Conservation (phyloP, 1,284 basidiomycete genomes). For the Cryptococcus sp. region DNA sequence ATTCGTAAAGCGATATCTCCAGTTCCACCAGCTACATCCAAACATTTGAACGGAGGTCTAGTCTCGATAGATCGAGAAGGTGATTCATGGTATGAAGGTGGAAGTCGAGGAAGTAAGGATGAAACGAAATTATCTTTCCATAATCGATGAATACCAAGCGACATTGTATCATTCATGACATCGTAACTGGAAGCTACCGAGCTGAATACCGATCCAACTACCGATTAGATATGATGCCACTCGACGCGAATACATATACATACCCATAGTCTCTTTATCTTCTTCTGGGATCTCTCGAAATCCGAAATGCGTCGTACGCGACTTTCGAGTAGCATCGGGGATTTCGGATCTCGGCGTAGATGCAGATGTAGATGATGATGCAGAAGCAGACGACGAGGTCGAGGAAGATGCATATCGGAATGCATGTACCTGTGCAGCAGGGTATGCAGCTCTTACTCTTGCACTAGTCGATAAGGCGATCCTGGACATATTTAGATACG, state of each 20-base stretch:
- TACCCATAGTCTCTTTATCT: conserved; percentile 58
- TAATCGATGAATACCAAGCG: conserved; percentile 88
- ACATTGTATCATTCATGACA: conserved; percentile 98
- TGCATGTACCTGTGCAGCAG: no score
- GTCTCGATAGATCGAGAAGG: conserved; percentile 36
- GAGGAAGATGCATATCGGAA: conserved; percentile 7
- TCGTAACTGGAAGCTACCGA: conserved; percentile 96
- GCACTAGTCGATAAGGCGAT: no score
- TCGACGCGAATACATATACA: neutral
- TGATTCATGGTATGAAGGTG: conserved; percentile 39
- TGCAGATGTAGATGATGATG: neutral
- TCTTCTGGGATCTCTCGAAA: conserved; percentile 79
- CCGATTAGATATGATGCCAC: neutral
- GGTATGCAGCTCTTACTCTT: no score
- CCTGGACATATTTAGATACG: no score
- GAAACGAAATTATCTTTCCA: conserved; percentile 96
- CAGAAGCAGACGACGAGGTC: neutral
- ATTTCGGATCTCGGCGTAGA: no score
- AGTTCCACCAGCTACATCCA: conserved; percentile 97
- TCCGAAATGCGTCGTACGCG: conserved; percentile 78
- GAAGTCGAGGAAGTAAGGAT: conserved; percentile 62
- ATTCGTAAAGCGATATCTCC: conserved; percentile 96
- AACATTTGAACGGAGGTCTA: conserved; percentile 54
- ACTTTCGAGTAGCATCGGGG: neutral
- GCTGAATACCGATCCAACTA: conserved; percentile 87